phyloP scores from a whole-genome alignment of 108 stramenopile genomes.

The Skeletonema marinoi region DNA sequence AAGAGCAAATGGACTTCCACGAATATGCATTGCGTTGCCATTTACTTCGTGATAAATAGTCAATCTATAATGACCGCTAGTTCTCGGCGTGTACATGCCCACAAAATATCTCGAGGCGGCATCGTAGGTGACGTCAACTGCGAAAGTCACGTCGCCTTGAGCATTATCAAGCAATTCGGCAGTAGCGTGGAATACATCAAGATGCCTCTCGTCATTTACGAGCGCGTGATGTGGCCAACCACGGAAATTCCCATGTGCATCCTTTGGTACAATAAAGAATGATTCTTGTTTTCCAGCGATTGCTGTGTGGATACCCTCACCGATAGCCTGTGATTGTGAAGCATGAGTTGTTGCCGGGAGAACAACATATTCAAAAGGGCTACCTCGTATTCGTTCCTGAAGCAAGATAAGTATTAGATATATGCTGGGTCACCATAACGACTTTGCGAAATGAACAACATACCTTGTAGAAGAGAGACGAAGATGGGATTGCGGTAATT shows the following conservation, averaged over 20 bases:
- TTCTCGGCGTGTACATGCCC: slow-evolving; percentile 10
- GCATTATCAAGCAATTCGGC: slow-evolving; percentile 15
- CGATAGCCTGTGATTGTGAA: slow-evolving; percentile 22
- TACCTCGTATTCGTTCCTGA: slow-evolving; percentile 26
- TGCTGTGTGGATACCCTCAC: slow-evolving; percentile 32
- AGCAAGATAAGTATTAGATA: background rate
- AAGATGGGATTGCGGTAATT: slow-evolving; percentile 30
- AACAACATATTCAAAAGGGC: slow-evolving; percentile 31
- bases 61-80: slow-evolving; percentile 24
- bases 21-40: slow-evolving; percentile 25
- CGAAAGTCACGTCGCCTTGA: background rate
- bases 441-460: background rate
- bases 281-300: slow-evolving; percentile 35
- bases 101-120: slow-evolving; percentile 1
- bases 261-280: slow-evolving; percentile 28
- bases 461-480: slow-evolving; percentile 31
- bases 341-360: slow-evolving; percentile 23
- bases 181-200: slow-evolving; percentile 20
- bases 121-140: slow-evolving; percentile 21
- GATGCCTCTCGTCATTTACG: slow-evolving; percentile 3
- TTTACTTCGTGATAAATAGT: slow-evolving; percentile 10
- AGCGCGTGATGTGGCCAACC: slow-evolving; percentile 14
- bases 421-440: background rate
- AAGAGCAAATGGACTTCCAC: slow-evolving; percentile 44
- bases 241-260: slow-evolving; percentile 38